Evolutionary conservation across 768 basidiomycete species (phyloP).

Genomic region (Rhodocollybia butyracea): DNA sequence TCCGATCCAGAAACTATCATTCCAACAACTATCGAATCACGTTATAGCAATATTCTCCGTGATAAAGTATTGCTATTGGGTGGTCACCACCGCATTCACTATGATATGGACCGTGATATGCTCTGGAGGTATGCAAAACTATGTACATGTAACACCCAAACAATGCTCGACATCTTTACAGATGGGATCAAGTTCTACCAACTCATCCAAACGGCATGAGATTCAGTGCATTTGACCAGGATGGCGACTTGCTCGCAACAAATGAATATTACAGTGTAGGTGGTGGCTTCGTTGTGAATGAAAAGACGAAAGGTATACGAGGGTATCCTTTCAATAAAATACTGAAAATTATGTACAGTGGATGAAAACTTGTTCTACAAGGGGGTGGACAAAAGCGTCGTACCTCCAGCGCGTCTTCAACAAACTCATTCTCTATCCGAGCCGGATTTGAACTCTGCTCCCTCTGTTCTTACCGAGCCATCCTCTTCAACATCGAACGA

Average conservation of each 20-base stretch:
- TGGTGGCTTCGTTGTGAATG: conserved; percentile 93
- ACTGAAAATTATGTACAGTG: conserved; percentile 36
- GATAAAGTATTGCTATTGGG: conserved; percentile 68
- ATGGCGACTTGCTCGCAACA: conserved; percentile 87
- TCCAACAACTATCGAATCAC: conserved; percentile 74
- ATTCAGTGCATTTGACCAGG: conserved; percentile 76
- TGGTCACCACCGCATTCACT: conserved; percentile 73
- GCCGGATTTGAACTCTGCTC: conserved; percentile 15
- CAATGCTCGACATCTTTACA: not conserved
- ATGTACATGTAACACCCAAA: not conserved
- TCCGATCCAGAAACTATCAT: conserved; percentile 95
- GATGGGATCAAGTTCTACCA: conserved; percentile 81
- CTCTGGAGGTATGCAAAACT: conserved; percentile 53
- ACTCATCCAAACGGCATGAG: conserved; percentile 93
- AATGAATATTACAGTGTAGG: conserved; percentile 96
- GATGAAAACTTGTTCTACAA: conserved; percentile 97
- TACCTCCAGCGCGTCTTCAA: conserved; percentile 77
- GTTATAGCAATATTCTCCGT: conserved; percentile 65
- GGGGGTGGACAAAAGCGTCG: conserved; percentile 77
- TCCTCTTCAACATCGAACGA: not conserved
- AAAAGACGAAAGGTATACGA: conserved; percentile 79
- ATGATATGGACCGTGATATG: conserved; percentile 91
- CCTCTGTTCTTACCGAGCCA: not conserved
- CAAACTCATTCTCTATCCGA: conserved; percentile 50
- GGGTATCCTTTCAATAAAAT: not conserved